Percentiles rank a stretch among this genome's conserved stretches.
Evolutionary conservation across 2,329 filamentous ascomycete genomes (phyloP).

Genomic region (Epicoccum sorghinum): DNA sequence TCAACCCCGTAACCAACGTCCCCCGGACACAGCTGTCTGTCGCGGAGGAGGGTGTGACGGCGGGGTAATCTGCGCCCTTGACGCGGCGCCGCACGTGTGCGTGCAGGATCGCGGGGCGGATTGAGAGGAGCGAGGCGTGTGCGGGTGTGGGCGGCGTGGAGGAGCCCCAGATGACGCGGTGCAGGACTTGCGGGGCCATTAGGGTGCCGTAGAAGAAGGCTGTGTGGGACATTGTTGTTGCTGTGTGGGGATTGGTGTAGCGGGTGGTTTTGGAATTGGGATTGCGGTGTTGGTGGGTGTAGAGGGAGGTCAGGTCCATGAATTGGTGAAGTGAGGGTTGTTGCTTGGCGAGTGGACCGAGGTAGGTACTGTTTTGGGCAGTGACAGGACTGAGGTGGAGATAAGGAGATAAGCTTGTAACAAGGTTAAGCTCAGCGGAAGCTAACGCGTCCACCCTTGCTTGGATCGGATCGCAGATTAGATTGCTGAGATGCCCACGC

Average conservation of each 20-base stretch:
- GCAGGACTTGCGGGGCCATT: constrained; percentile 88
- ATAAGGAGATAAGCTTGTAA: constrained; percentile 19
- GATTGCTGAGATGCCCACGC: too few relatives aligned
- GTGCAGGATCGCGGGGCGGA: constrained; percentile 77
- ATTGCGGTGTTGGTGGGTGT: constrained; percentile 9
- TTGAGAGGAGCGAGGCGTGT: constrained; percentile 62
- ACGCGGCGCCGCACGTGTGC: constrained; percentile 76
- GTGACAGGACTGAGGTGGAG: neutral
- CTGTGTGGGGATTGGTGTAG: neutral
- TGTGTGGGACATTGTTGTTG: constrained; percentile 49
- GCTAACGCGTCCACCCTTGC: constrained; percentile 29
- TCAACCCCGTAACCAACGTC: constrained; percentile 76
- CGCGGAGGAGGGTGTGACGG: constrained; percentile 60
- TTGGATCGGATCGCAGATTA: constrained; percentile 1
- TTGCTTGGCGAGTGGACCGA: too few relatives aligned
- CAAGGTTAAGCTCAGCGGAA: constrained; percentile 27
- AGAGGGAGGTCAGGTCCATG: constrained; percentile 20
- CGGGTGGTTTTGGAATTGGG: neutral
- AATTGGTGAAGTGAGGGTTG: too few relatives aligned
- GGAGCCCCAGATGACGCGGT: constrained; percentile 77
- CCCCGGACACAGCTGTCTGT: constrained; percentile 66
- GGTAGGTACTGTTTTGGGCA: too few relatives aligned
- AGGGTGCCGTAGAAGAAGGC: constrained; percentile 73
- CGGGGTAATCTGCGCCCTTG: constrained; percentile 76
- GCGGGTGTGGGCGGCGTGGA: constrained; percentile 56